Conservation (phyloP, 2,329 filamentous ascomycete genomes). For the Aspergillus luchuensis region DNA sequence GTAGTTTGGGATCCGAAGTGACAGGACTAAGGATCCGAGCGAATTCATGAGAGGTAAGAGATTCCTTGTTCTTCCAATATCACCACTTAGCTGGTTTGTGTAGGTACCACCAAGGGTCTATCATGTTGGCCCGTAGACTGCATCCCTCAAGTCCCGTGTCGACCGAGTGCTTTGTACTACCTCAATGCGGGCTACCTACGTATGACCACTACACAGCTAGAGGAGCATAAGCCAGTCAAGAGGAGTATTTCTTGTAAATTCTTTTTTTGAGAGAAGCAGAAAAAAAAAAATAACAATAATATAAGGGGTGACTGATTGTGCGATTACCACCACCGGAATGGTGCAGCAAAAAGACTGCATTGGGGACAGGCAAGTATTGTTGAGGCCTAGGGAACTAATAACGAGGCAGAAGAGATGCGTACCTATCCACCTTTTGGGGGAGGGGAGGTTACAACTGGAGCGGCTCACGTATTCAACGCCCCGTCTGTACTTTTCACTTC, state of each 20-base stretch:
- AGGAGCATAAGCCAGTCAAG: background rate
- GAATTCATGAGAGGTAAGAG: background rate
- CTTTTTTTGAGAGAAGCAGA: too few species aligned
- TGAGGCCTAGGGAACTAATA: background rate
- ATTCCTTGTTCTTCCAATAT: background rate
- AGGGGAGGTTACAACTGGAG: background rate
- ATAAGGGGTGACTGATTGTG: background rate
- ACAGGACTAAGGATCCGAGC: background rate
- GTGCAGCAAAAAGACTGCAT: background rate
- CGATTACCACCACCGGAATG: background rate
- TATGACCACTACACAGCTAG: background rate
- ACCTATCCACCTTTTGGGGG: background rate
- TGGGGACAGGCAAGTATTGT: background rate
- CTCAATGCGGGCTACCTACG: background rate
- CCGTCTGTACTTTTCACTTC: background rate
- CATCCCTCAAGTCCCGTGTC: background rate
- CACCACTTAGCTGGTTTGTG: background rate
- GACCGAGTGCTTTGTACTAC: background rate
- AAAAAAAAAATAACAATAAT: background rate
- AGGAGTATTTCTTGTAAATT: background rate
- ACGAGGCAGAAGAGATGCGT: background rate
- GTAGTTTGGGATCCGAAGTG: background rate
- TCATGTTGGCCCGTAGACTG: background rate
- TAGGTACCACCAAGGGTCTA: background rate
- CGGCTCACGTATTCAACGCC: background rate